A percentile compares a stretch with the other conserved stretches of the same genome.
phyloP scores from a whole-genome alignment of 371 early-diverging fungal genomes.

The Actinomortierella ambigua region DNA sequence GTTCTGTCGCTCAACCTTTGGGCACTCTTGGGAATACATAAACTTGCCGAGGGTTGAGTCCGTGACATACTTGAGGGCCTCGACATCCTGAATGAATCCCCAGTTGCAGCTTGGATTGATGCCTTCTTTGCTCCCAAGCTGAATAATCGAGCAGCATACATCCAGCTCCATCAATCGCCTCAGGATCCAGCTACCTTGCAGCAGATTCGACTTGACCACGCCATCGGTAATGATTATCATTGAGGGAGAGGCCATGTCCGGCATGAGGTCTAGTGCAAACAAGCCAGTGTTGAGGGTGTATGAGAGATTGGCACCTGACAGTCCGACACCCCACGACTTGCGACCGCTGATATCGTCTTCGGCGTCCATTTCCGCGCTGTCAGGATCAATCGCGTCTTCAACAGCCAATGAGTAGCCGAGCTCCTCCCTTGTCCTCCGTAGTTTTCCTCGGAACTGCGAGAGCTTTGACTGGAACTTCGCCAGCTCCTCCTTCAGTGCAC shows the following conservation, averaged over 20 bases:
- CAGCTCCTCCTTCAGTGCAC: constrained; percentile 55
- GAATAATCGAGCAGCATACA: constrained; percentile 78
- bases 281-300: constrained; percentile 72
- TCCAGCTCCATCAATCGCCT: constrained; percentile 64
- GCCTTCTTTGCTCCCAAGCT: constrained; percentile 79
- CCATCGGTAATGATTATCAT: constrained; percentile 87
- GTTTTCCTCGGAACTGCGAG: constrained; percentile 56
- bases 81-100: constrained; percentile 90
- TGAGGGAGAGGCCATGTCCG: constrained; percentile 67
- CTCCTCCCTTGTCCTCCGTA: constrained; percentile 47
- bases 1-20: constrained; percentile 4
- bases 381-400: constrained; percentile 46
- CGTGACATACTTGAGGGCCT: constrained; percentile 81
- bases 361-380: constrained; percentile 37
- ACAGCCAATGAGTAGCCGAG: constrained; percentile 61
- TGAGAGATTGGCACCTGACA: constrained; percentile 61
- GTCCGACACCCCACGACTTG: constrained; percentile 66
- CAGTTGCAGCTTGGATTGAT: constrained; percentile 80
- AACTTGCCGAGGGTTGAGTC: constrained; percentile 80
- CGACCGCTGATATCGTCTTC: constrained; percentile 40
- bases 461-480: constrained; percentile 64
- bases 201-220: constrained; percentile 69
- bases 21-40: constrained; percentile 76
- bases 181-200: constrained; percentile 49
- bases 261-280: constrained; percentile 71